Conservation (phyloP, 768 basidiomycete species). For the Lenzites betulinus region DNA sequence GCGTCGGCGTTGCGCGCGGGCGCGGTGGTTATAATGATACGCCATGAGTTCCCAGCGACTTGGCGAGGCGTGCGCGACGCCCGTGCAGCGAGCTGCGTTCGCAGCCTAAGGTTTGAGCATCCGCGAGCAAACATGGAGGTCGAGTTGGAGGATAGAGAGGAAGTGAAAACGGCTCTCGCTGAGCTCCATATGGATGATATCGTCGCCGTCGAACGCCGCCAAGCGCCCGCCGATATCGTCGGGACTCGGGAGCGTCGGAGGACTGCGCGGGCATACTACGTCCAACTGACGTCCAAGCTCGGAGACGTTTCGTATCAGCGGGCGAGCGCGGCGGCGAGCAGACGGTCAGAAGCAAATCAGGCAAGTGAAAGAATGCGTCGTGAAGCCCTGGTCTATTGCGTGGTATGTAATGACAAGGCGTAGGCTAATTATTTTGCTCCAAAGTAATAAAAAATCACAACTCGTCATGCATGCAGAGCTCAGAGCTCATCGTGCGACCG, state of each 20-base stretch:
- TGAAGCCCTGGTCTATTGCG: slow-evolving; percentile 23
- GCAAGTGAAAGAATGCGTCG: slow-evolving; percentile 3
- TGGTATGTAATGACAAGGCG: slow-evolving; percentile 22
- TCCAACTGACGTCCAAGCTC: too few relatives aligned
- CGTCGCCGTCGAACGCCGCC: not conserved
- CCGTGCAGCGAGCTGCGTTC: not conserved
- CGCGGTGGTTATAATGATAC: slow-evolving; percentile 10
- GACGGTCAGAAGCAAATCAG: not conserved
- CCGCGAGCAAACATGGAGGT: slow-evolving; percentile 1
- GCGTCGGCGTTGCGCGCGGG: slow-evolving; percentile 13
- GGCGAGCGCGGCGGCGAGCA: not conserved
- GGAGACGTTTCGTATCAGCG: not conserved
- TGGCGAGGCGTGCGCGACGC: not conserved
- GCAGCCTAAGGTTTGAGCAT: slow-evolving; percentile 1
- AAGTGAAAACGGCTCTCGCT: not conserved
- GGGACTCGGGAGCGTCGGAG: not conserved
- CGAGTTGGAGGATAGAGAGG: not conserved
- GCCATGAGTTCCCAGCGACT: not conserved
- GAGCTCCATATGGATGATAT: too few relatives aligned
- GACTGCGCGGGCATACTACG: too few relatives aligned
- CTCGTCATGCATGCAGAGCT: slow-evolving; percentile 7
- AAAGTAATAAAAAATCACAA: slow-evolving; percentile 23
- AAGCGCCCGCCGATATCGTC: not conserved
- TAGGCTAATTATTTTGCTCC: slow-evolving; percentile 22
- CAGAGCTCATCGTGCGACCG: slow-evolving; percentile 49